Evolutionary conservation across 169 alveolate genomes (phyloP), one percentile per base, ranked within the genome.

Genomic region (Plasmodium vinckei): DNA sequence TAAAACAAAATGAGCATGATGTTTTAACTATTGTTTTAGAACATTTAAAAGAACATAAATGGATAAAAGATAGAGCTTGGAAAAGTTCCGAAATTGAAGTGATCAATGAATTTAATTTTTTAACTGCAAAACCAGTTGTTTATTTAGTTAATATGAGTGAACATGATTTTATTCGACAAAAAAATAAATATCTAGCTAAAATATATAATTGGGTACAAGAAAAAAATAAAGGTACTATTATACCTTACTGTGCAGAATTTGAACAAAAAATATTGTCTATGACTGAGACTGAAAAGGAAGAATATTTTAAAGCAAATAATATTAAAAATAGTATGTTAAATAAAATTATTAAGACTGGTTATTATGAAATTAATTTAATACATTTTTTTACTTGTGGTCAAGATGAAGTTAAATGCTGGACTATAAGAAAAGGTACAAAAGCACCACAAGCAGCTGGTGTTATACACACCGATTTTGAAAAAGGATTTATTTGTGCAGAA

Each of bases 371-470:
- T 63, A 92, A 98, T 86, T 95, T 99, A 57, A 97, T 98, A 51
- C 99, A 99, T 94, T 99, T 96, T 95, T 99, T 98, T 96, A 99
- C 99, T 33, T 99, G 99, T 87, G 99, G 99, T 21, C 99, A 98
- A 65, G 99, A 99, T 94, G 99, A 99, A 91, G 99, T 98, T 54
- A 97, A 97, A 89, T 98, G 99, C 94, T 99, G 99, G 99, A 97
- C 99, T 17, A 95, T 98, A 13, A 95, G 99, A 84, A 95, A 96
- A 89, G 99, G 99, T 0, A 92, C 99, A 13, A 97, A 97, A 87
- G 99, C 99, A 9, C 99, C 99, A 25, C 94, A 95, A 89, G 99
- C 99, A 19, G 99, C 99, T 23, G 99, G 98, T 33, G 98, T 96
- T 23, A 97, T 97, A 69, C 99, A 98, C 86, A 94, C 99, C 15